Evolutionary conservation across 2,329 filamentous ascomycete species (phyloP).

Genomic region (Phyllachora maydis): DNA sequence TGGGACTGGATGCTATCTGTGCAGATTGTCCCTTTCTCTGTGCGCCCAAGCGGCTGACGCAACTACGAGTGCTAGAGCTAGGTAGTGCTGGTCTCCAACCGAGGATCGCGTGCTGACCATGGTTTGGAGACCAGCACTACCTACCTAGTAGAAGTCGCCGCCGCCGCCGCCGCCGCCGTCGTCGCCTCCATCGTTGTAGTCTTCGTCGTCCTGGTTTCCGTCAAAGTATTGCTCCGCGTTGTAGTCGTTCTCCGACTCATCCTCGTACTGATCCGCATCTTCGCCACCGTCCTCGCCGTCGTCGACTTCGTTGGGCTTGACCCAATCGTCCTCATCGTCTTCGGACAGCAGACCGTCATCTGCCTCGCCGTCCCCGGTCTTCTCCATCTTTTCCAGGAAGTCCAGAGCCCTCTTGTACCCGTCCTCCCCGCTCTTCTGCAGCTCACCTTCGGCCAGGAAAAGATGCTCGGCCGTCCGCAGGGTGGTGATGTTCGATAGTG

Average conservation of each 20-base stretch:
- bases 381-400: conserved; percentile 20
- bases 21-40: too few species aligned
- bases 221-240: conserved; percentile 41
- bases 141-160: too few species aligned
- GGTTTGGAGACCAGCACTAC: too few species aligned
- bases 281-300: conserved; percentile 19
- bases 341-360: conserved; percentile 18
- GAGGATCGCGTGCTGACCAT: too few species aligned
- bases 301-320: conserved; percentile 24
- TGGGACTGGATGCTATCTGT: conserved; percentile 3
- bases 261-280: conserved; percentile 29
- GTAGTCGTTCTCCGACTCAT: conserved; percentile 39
- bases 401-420: conserved; percentile 18
- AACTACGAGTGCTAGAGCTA: too few species aligned
- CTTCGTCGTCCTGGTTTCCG: conserved; percentile 30
- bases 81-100: too few species aligned
- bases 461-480: conserved; percentile 29
- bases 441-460: conserved; percentile 17
- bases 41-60: too few species aligned
- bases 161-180: too few species aligned
- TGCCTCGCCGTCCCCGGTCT: conserved; percentile 13
- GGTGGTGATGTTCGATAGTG: conserved; percentile 23
- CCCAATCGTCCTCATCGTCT: conserved; percentile 28
- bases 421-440: too few species aligned
- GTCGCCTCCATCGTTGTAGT: conserved; percentile 30